Evolutionary conservation across 495 filamentous ascomycete species (phyloP).

Genomic region (Pseudotulostoma volvatum): DNA sequence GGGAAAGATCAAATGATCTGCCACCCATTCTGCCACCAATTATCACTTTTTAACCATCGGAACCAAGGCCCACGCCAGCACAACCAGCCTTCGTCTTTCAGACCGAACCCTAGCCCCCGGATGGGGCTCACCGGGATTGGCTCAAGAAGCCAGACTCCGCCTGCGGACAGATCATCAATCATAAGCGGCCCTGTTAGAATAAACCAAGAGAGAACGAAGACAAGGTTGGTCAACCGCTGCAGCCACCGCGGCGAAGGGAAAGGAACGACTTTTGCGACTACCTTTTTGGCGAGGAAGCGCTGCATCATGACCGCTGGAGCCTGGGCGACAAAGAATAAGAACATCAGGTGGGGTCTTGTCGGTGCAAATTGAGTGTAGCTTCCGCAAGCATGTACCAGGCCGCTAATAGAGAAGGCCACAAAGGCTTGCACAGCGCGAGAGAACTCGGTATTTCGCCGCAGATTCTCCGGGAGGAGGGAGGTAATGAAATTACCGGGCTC

Average conservation of each 20-base stretch:
- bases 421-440: constrained; percentile 18
- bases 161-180: constrained; percentile 44
- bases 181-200: constrained; percentile 34
- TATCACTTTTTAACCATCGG: constrained; percentile 31
- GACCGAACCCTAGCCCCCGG: constrained; percentile 33
- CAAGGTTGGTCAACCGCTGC: constrained; percentile 32
- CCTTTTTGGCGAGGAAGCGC: constrained; percentile 40
- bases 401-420: constrained; percentile 42
- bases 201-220: constrained; percentile 41
- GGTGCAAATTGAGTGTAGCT: constrained; percentile 34
- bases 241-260: constrained; percentile 18
- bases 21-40: constrained; percentile 52
- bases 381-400: constrained; percentile 41
- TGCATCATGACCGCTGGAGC: constrained; percentile 18
- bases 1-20: constrained; percentile 18
- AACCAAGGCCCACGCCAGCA: constrained; percentile 37
- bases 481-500: constrained; percentile 37
- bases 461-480: constrained; percentile 15
- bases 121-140: constrained; percentile 49
- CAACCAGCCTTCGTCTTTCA: constrained; percentile 35
- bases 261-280: constrained; percentile 29
- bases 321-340: constrained; percentile 44
- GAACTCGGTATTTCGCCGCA: constrained; percentile 2
- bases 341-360: constrained; percentile 23
- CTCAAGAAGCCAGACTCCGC: constrained; percentile 49